A percentile compares a stretch with the other conserved stretches of the same genome.
Evolutionary conservation across 2,329 filamentous ascomycete species (phyloP).

Genomic region (Madurella mycetomatis): DNA sequence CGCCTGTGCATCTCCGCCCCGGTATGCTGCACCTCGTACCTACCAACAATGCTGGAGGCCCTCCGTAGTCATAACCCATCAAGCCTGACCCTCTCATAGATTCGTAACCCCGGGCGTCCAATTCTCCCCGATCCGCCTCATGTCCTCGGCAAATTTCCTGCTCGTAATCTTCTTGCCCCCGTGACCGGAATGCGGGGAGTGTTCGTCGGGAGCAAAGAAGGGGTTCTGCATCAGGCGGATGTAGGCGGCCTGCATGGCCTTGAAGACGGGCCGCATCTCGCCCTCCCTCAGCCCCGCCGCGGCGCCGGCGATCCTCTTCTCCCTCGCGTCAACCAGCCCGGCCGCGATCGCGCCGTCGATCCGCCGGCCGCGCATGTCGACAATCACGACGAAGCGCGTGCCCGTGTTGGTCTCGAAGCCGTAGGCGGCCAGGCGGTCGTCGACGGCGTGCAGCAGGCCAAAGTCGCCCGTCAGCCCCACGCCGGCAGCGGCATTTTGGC

Average conservation of each 20-base stretch:
- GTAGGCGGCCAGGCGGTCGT: constrained; percentile 89
- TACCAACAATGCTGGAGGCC: too few species aligned
- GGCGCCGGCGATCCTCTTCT: constrained; percentile 32
- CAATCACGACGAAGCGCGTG: constrained; percentile 81
- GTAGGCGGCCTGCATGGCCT: constrained; percentile 89
- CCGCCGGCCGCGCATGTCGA: constrained; percentile 79
- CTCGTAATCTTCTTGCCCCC: constrained; percentile 73
- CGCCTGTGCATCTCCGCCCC: neutral
- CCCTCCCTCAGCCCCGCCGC: constrained; percentile 68
- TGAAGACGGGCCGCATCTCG: constrained; percentile 88
- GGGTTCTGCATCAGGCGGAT: constrained; percentile 86
- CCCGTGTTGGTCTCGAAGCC: constrained; percentile 96
- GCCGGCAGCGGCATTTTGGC: constrained; percentile 54
- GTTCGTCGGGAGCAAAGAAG: constrained; percentile 87
- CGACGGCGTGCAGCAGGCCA: constrained; percentile 85
- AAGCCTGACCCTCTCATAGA: constrained; percentile 40
- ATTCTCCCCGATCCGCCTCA: constrained; percentile 76
- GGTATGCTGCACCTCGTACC: too few species aligned
- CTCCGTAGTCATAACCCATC: neutral
- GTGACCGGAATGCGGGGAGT: constrained; percentile 54
- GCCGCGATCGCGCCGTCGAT: constrained; percentile 31
- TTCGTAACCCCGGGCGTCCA: constrained; percentile 72
- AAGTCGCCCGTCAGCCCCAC: constrained; percentile 71
- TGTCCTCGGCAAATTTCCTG: constrained; percentile 72
- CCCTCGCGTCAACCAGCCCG: constrained; percentile 10